Evolutionary conservation across 192 early-diverging fungal genomes (phyloP).

Genomic region (Coemansia sp.): DNA sequence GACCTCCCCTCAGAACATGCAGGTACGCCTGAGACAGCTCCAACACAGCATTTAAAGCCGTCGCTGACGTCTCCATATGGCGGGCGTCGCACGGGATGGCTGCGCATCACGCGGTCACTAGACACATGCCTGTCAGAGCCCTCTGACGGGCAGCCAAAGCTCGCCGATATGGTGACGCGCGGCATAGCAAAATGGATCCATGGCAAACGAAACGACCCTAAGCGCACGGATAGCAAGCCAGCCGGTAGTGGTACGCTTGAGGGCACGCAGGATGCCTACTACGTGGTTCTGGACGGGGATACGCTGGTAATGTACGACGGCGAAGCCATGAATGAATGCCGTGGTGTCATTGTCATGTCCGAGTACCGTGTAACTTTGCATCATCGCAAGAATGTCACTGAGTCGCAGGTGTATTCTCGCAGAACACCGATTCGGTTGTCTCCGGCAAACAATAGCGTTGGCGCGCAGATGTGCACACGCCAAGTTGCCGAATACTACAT

Average conservation of each 20-base stretch:
- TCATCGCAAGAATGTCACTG: constrained; percentile 48
- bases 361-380: constrained; percentile 65
- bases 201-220: constrained; percentile 20
- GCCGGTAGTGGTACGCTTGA: constrained; percentile 13
- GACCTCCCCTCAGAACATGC: constrained; percentile 6
- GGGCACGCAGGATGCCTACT: constrained; percentile 55
- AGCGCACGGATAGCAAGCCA: constrained; percentile 28
- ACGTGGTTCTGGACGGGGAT: constrained; percentile 72
- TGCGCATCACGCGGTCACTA: constrained; percentile 42
- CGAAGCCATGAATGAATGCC: constrained; percentile 72
- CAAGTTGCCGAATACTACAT: constrained; percentile 57
- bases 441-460: constrained; percentile 19
- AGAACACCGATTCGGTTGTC: constrained; percentile 54
- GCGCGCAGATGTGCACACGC: constrained; percentile 15
- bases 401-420: constrained; percentile 64
- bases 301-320: constrained; percentile 83
- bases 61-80: constrained; percentile 29
- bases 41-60: neutral
- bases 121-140: constrained; percentile 18
- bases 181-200: constrained; percentile 46
- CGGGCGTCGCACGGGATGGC: constrained; percentile 45
- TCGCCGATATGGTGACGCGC: constrained; percentile 42
- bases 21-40: neutral
- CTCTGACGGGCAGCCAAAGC: constrained; percentile 18
- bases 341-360: constrained; percentile 70